Base-by-base conservation (phyloP, 163 green algal species). In the Trebouxiophyceae sp. region DNA sequence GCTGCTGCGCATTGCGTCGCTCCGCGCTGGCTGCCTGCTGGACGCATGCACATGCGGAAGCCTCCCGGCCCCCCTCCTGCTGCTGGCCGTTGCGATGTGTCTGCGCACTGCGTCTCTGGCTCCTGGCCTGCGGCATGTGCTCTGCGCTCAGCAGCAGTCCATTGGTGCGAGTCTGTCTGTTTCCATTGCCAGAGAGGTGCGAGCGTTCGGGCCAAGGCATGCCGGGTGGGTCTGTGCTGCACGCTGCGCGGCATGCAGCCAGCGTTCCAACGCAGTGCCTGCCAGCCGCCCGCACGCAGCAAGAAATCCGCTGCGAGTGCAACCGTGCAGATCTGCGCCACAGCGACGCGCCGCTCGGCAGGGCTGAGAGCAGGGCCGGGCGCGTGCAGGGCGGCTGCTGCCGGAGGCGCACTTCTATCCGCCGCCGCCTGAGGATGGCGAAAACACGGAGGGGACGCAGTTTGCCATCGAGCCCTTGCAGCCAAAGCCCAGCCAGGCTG, bases 321-420 rank as follows among this genome's bases (percentile, higher is more conserved):
- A n/a, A n/a, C n/a, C n/a, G n/a, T n/a, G n/a, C n/a, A n/a, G n/a
- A n/a, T n/a, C n/a, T n/a, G n/a, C n/a, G n/a, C n/a, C n/a, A n/a
- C n/a, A n/a, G n/a, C n/a, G n/a, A n/a, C n/a, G n/a, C n/a, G n/a
- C n/a, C n/a, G n/a, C n/a, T n/a, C n/a, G n/a, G n/a, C n/a, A n/a
- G n/a, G n/a, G n/a, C n/a, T n/a, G n/a, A 59, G 16, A 29, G 6
- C 6, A 6, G 12, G 12, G 54, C 16, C 6, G 54, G 12, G 54
- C n/a, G 16, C 12, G 16, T 59, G 54, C 54, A 59, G 54, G 54
- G 16, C 45, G 22, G 33, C 46, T 72, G 30, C 30, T 58, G 47
- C 65, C 70, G 6, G 57, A 68, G 54, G 20, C 33, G 24, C 26
- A 44, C 7, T 77, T 69, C 64, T 39, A 56, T 12, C 63, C 63